phyloP scores from a whole-genome alignment of 495 filamentous ascomycete genomes.

The Amphirosellinia nigrospora region DNA sequence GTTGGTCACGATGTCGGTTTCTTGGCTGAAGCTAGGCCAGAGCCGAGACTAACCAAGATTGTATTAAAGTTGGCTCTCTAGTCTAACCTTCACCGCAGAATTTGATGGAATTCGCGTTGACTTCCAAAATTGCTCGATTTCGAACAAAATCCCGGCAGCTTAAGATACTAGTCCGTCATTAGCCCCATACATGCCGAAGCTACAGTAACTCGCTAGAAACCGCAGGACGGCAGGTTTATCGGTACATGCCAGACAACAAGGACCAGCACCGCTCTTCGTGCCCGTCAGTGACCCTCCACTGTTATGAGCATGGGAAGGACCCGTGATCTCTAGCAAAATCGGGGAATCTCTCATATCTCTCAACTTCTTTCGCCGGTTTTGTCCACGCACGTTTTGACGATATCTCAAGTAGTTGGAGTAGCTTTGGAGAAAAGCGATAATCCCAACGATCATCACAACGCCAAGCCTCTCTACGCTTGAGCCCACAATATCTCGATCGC shows the following conservation, averaged over 20 bases:
- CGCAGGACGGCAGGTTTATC: conserved; percentile 8
- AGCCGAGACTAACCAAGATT: conserved; percentile 11
- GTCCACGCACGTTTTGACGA: conserved; percentile 28
- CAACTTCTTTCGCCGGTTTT: conserved; percentile 37
- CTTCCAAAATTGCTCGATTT: background rate
- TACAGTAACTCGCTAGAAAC: background rate
- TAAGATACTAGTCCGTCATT: background rate
- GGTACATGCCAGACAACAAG: background rate
- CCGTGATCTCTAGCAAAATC: conserved; percentile 6
- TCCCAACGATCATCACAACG: background rate
- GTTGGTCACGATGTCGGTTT: conserved; percentile 9
- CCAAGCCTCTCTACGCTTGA: conserved; percentile 17
- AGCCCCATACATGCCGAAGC: background rate
- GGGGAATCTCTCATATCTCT: conserved; percentile 9
- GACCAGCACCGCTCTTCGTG: background rate
- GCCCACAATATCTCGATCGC: conserved; percentile 10
- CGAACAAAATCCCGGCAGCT: background rate
- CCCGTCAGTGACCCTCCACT: background rate
- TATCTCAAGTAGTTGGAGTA: conserved; percentile 12
- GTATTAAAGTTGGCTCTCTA: background rate
- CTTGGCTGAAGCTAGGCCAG: background rate
- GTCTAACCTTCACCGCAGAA: background rate
- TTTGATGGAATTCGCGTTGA: background rate
- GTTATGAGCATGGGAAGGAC: background rate
- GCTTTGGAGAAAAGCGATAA: conserved; percentile 5